A percentile compares a stretch with the other conserved stretches of the same genome.
Conservation (phyloP, 1,284 basidiomycete genomes). For the Sporisorium sorghi region DNA sequence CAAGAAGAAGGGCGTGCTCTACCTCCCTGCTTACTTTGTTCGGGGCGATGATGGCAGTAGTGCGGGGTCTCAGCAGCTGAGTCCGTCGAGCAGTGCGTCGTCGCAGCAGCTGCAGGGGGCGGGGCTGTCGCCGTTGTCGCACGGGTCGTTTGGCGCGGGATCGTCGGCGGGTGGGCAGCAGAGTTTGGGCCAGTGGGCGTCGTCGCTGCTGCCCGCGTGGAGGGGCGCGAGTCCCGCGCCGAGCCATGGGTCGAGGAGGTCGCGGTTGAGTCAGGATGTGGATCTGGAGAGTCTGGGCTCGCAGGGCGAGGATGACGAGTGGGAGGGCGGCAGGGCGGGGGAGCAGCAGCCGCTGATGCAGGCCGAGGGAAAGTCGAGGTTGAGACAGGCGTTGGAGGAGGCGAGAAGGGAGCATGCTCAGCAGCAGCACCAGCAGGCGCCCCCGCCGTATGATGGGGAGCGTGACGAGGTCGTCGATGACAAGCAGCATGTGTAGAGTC, state of each 20-base stretch:
- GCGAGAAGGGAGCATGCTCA: neutral
- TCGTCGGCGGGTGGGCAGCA: conserved; percentile 4
- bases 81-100: neutral
- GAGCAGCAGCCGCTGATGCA: conserved; percentile 32
- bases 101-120: neutral
- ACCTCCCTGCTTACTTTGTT: conserved; percentile 59
- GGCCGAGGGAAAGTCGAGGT: conserved; percentile 10
- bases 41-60: conserved; percentile 39
- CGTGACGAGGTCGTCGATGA: too few relatives aligned
- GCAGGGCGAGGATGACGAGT: conserved; percentile 14
- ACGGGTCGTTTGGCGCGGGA: neutral
- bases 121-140: conserved; percentile 14
- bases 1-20: conserved; percentile 51
- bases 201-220: conserved; percentile 26
- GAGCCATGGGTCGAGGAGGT: conserved; percentile 20
- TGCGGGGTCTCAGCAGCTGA: conserved; percentile 16
- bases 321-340: neutral
- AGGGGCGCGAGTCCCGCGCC: conserved; percentile 35
- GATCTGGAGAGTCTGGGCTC: conserved; percentile 33
- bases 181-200: conserved; percentile 37
- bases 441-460: too few relatives aligned
- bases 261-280: conserved; percentile 35
- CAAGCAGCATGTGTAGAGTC: neutral
- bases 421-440: neutral
- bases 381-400: neutral